Base-by-base conservation (phyloP, 257 asterid species). In the Solanum lycopersicoides region DNA sequence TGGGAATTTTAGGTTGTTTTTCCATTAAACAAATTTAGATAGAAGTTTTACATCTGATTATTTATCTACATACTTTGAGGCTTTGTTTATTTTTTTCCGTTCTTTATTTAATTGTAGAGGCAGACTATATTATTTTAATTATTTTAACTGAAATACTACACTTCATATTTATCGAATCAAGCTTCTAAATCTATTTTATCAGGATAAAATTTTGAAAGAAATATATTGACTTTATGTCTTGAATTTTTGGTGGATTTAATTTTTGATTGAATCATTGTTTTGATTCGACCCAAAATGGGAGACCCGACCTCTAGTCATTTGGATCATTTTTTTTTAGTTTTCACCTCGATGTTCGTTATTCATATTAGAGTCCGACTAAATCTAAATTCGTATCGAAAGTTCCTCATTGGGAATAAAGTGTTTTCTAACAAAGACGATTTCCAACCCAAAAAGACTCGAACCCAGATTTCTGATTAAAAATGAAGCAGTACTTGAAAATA, bases 281-380 rank as follows among this genome's bases (percentile, higher is more conserved):
- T 9, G 42, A 30, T 69, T 11, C 23, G 23, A 15, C 12, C 23
- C 12, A 7, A 69, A 68, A 69, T 69, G 14, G 76, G 41, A 68
- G 35, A 30, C 2, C 65, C 25, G 12, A 7, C 5, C 65, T 56
- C 11, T 56, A 7, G 65, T 56, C 65, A 56, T 18, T 7, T 56
- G 25, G 25, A 56, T 35, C 39, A 18, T 9, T 7, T 20, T 56
- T 56, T 56, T 20, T 18, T 3, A n/a, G 18, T 56, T 53, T 56
- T 56, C n/a, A 18, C 25, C 4, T 4, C 2, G 0, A 0, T 56
- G 25, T 56, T 56, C 12, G 0, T 18, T 56, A 56, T 4, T 7
- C 0, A 20, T 18, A 7, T 18, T 56, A 7, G 65, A 56, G 4
- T 0, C 12, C 5, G 12, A 20, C 2, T 6, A 56, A 53, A 53